These are phyloP conservation scores for Pichia sp. DNA, from an alignment of 1,139 yeast genomes.

Conservation along the genomic window DNA sequence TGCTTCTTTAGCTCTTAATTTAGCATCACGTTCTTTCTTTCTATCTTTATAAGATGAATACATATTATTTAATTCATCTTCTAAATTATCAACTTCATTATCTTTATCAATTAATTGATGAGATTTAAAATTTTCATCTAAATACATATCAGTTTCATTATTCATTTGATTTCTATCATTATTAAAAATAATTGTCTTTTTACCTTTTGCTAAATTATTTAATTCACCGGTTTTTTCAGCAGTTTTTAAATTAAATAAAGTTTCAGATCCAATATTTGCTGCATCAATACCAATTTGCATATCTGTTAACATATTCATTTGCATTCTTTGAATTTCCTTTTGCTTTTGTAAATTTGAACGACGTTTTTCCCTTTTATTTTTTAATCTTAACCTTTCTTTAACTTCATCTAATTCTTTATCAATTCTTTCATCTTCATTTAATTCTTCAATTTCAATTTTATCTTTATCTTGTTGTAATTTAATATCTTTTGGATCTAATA, in stretches of 20 bases:
- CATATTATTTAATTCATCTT: slow-evolving; percentile 76
- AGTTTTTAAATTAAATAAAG: slow-evolving; percentile 70
- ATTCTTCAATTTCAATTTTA: slow-evolving; percentile 58
- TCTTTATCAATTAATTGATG: slow-evolving; percentile 33
- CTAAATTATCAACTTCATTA: slow-evolving; percentile 65
- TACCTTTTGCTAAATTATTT: slow-evolving; percentile 70
- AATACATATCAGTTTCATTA: slow-evolving; percentile 42
- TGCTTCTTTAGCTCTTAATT: slow-evolving; percentile 68
- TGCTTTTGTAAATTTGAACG: slow-evolving; percentile 76
- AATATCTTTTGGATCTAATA: slow-evolving; percentile 47
- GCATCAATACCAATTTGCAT: slow-evolving; percentile 92
- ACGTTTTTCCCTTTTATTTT: slow-evolving; percentile 73
- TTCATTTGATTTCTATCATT: slow-evolving; percentile 31
- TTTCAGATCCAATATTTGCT: slow-evolving; percentile 71
- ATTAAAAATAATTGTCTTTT: slow-evolving; percentile 67
- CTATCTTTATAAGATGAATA: slow-evolving; percentile 67
- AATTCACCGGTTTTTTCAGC: slow-evolving; percentile 86
- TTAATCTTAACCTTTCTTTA: slow-evolving; percentile 63
- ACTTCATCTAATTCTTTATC: slow-evolving; percentile 76
- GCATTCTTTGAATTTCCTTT: slow-evolving; percentile 85
- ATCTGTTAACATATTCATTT: slow-evolving; percentile 93
- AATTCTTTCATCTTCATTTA: slow-evolving; percentile 85
- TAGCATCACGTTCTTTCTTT: slow-evolving; percentile 73
- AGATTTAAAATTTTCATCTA: slow-evolving; percentile 34
- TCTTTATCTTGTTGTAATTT: slow-evolving; percentile 34